Evolutionary conservation across 2,329 filamentous ascomycete species (phyloP).

Genomic region (Seiridium cupressi): DNA sequence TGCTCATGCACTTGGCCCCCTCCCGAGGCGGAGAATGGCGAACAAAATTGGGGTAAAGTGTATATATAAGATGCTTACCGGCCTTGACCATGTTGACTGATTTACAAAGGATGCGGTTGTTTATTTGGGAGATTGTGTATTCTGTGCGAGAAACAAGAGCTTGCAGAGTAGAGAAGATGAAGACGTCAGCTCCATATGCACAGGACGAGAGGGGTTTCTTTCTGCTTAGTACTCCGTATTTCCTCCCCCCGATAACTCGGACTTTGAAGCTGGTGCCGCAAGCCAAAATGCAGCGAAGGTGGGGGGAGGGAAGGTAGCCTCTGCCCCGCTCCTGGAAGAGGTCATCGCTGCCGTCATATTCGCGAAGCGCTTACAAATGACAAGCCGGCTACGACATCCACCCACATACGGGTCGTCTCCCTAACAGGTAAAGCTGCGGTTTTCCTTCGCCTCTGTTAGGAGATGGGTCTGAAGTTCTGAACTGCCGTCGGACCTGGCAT

Average conservation of each 20-base stretch:
- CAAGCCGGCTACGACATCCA: neutral
- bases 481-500: neutral
- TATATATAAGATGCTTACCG: slow-evolving; percentile 24
- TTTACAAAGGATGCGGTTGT: slow-evolving; percentile 22
- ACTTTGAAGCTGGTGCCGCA: slow-evolving; percentile 1
- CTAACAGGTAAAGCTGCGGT: neutral
- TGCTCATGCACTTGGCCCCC: slow-evolving; percentile 39
- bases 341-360: slow-evolving; percentile 7
- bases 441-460: neutral
- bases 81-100: slow-evolving; percentile 96
- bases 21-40: slow-evolving; percentile 14
- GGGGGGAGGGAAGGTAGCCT: neutral
- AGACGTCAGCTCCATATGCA: neutral
- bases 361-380: slow-evolving; percentile 5
- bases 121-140: slow-evolving; percentile 12
- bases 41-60: slow-evolving; percentile 18
- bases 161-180: neutral
- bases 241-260: slow-evolving; percentile 2
- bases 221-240: neutral
- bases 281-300: neutral
- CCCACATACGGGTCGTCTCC: neutral
- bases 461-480: neutral
- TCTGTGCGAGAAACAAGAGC: neutral
- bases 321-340: slow-evolving; percentile 2
- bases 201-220: slow-evolving; percentile 5